Percentiles rank a stretch among this genome's conserved stretches.
These are phyloP conservation scores for Citrullus amarus DNA, from an alignment of 306 rosid species.

Conservation along the genomic window DNA sequence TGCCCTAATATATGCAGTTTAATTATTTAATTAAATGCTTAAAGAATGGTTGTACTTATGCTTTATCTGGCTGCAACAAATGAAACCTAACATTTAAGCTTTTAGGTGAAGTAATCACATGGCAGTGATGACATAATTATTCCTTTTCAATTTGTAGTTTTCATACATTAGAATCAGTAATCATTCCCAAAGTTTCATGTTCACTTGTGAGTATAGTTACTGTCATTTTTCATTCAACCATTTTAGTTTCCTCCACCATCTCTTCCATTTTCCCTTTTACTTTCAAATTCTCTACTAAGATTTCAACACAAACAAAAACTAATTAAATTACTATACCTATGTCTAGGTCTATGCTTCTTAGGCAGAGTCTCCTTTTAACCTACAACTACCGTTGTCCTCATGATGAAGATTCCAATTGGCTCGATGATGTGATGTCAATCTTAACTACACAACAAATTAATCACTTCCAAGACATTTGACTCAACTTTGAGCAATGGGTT, in stretches of 20 bases:
- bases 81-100: background rate
- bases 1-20: background rate
- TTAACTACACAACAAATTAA: no score
- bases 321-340: no score
- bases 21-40: background rate
- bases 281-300: background rate
- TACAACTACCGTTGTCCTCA: background rate
- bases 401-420: background rate
- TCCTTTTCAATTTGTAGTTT: background rate
- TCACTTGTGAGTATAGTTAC: background rate
- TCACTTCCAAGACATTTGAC: no score
- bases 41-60: background rate
- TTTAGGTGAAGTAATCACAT: conserved; percentile 8
- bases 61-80: background rate
- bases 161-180: background rate
- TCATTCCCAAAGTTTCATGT: background rate
- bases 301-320: background rate
- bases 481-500: no score
- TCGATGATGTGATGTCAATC: no score
- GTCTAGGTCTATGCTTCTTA: background rate
- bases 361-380: background rate
- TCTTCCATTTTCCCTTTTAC: background rate
- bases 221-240: background rate
- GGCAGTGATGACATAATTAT: background rate
- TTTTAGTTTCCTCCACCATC: background rate